Evolutionary conservation across 495 filamentous ascomycete genomes (phyloP).

Genomic region (Jackrogersella minutella): DNA sequence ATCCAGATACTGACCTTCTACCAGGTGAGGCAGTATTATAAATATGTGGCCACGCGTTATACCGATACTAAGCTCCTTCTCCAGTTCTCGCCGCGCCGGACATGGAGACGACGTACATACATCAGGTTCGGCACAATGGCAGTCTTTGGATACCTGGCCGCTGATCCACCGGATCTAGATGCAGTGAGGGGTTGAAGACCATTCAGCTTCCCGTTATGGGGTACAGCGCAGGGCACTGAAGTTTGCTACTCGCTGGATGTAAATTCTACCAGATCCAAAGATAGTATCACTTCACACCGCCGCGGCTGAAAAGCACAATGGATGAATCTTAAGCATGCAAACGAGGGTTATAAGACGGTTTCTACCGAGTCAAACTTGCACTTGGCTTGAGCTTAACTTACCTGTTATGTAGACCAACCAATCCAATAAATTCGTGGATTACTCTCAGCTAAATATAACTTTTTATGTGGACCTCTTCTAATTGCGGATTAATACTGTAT

Average conservation of each 20-base stretch:
- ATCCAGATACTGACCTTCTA: conserved; percentile 4
- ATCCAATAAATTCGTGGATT: too few species aligned
- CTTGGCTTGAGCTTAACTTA: too few species aligned
- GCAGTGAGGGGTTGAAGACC: conserved; percentile 24
- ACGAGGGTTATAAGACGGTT: background rate
- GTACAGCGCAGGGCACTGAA: conserved; percentile 3
- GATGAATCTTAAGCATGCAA: background rate
- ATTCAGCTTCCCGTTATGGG: conserved; percentile 17
- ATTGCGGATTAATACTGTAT: too few species aligned
- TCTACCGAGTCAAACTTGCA: too few species aligned
- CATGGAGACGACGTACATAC: conserved; percentile 2
- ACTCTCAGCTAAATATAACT: too few species aligned
- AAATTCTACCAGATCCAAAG: conserved; percentile 11
- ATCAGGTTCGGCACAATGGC: conserved; percentile 20
- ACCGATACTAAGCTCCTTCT: conserved; percentile 18
- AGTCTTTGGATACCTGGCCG: conserved; percentile 5
- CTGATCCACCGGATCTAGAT: conserved; percentile 18
- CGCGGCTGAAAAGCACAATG: background rate
- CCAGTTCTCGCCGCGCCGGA: background rate
- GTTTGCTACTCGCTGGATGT: background rate
- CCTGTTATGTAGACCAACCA: too few species aligned
- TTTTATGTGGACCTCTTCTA: too few species aligned
- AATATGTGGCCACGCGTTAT: conserved; percentile 7
- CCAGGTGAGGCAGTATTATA: conserved; percentile 9
- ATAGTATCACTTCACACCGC: background rate